A percentile compares a stretch with the other conserved stretches of the same genome.
Conservation (phyloP, 73 alveolate genomes). For the Symbiodinium pilosum region DNA sequence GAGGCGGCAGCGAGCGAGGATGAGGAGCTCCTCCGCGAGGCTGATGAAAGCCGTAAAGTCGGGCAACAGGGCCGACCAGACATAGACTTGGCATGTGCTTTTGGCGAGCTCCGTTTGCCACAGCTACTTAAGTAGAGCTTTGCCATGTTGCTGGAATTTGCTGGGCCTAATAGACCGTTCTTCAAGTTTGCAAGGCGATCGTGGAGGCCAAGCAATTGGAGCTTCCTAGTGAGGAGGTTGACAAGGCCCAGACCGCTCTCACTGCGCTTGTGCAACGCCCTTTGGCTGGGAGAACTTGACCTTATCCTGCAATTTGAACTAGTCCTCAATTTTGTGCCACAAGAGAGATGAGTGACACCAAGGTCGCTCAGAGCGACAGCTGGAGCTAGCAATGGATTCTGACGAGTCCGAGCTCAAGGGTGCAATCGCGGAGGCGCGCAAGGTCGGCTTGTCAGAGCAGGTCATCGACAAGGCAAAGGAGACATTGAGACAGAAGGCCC, state of each 20-base stretch:
- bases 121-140: no score
- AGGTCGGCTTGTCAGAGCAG: conserved; percentile 39
- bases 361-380: not conserved
- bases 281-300: not conserved
- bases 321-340: no score
- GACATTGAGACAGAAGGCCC: conserved; percentile 35
- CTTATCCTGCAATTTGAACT: no score
- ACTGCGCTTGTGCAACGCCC: conserved; percentile 14
- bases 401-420: conserved; percentile 51
- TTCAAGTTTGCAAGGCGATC: no score
- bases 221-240: conserved; percentile 54
- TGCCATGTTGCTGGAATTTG: no score
- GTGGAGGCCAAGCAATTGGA: conserved; percentile 61
- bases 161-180: no score
- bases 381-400: conserved; percentile 21
- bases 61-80: no score
- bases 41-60: no score
- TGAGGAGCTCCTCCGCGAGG: conserved; percentile 45
- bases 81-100: no score
- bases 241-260: conserved; percentile 32
- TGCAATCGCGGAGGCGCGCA: conserved; percentile 52
- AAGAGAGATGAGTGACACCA: not conserved
- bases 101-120: no score
- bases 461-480: conserved; percentile 26
- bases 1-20: conserved; percentile 75